A percentile compares a stretch with the other conserved stretches of the same genome.
Conservation (phyloP, 148 eudicot genomes). For the Fagopyrum homotropicum region DNA sequence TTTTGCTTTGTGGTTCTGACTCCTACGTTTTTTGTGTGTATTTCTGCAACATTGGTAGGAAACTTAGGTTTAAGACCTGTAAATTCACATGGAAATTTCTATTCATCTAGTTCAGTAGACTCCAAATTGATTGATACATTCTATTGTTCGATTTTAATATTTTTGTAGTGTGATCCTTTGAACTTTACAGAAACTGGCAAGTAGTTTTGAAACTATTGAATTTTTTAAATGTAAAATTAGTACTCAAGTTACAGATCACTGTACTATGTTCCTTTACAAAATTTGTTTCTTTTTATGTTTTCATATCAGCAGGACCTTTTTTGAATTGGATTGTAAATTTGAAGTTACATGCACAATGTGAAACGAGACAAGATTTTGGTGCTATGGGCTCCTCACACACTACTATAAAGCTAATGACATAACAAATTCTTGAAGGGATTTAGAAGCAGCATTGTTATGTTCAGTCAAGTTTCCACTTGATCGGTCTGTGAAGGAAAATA, state of each 20-base stretch:
- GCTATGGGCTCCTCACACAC: not conserved
- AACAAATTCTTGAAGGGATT: not conserved
- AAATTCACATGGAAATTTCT: no score
- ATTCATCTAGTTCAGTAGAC: not conserved
- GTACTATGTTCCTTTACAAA: not conserved
- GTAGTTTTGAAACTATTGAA: not conserved
- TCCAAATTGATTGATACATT: not conserved
- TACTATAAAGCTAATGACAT: not conserved
- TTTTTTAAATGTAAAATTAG: not conserved
- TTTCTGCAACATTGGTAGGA: not conserved
- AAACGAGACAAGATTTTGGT: not conserved
- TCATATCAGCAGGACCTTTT: not conserved
- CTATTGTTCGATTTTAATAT: not conserved
- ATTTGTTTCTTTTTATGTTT: not conserved
- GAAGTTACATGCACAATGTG: not conserved
- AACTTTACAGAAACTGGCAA: not conserved
- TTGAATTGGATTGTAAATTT: not conserved
- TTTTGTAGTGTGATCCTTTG: not conserved
- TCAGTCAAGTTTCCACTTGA: not conserved
- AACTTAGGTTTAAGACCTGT: no score
- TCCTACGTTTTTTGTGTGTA: not conserved
- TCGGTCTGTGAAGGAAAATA: not conserved
- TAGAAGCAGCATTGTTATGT: not conserved
- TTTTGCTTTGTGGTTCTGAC: not conserved
- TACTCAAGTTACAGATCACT: not conserved